Evolutionary conservation across 163 green algal species (phyloP).

Genomic region (Chlamydomonas reinhardtii): DNA sequence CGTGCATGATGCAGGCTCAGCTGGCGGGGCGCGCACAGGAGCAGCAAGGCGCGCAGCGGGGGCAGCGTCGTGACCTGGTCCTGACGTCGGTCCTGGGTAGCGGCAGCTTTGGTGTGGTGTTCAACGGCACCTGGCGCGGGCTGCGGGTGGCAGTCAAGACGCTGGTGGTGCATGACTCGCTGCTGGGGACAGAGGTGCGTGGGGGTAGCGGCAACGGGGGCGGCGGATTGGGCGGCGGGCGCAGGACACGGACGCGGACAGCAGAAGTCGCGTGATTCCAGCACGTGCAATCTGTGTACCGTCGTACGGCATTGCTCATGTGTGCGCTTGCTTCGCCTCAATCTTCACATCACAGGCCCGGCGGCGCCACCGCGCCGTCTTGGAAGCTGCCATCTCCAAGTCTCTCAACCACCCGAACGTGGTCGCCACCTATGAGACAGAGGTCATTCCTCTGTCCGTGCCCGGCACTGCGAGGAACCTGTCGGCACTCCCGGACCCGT

Average conservation of each 20-base stretch:
- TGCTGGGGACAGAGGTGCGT: not conserved
- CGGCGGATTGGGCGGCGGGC: not conserved
- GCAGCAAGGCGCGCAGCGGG: no score
- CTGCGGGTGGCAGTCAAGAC: constrained; percentile 51
- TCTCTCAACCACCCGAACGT: constrained; percentile 35
- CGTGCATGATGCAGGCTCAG: no score
- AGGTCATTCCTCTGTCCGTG: not conserved
- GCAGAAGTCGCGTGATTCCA: no score
- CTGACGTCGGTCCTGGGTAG: not conserved
- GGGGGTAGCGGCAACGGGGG: no score
- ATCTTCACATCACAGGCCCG: not conserved
- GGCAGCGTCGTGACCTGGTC: not conserved
- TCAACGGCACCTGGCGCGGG: constrained; percentile 32
- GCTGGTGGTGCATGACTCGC: constrained; percentile 20
- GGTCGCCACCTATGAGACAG: constrained; percentile 20
- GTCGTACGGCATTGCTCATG: no score
- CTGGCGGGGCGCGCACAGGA: not conserved
- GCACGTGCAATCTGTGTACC: no score
- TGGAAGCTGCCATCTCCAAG: constrained; percentile 49
- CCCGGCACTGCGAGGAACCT: no score
- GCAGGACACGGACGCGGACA: no score
- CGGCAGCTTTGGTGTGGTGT: not conserved
- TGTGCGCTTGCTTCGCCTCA: no score
- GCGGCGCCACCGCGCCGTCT: not conserved
- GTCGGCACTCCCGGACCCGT: no score